Conservation (phyloP, 352 stramenopile genomes). For the Thraustotheca clavata region DNA sequence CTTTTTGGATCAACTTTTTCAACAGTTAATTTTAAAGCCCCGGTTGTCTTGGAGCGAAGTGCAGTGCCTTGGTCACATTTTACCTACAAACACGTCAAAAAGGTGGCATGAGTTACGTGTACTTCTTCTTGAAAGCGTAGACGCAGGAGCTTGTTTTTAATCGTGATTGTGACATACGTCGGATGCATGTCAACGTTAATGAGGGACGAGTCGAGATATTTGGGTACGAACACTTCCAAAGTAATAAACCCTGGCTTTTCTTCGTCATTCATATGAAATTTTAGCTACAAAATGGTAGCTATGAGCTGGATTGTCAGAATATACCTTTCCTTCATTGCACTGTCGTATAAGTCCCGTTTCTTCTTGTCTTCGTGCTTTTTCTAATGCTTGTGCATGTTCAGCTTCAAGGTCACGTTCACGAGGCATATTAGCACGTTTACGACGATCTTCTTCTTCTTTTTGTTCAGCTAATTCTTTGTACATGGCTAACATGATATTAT, state of each 20-base stretch:
- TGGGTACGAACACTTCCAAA: constrained; percentile 75
- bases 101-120: background rate
- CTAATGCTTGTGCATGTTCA: constrained; percentile 71
- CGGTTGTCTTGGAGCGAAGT: constrained; percentile 43
- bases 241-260: constrained; percentile 46
- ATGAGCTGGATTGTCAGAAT: constrained; percentile 45
- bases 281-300: constrained; percentile 34
- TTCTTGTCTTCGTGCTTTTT: constrained; percentile 28
- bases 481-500: constrained; percentile 54
- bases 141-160: constrained; percentile 87
- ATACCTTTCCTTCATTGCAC: constrained; percentile 84
- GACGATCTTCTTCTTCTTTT: constrained; percentile 87
- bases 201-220: constrained; percentile 86
- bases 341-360: constrained; percentile 48
- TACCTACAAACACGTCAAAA: background rate
- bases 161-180: constrained; percentile 87
- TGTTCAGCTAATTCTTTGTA: constrained; percentile 91
- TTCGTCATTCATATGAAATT: constrained; percentile 78
- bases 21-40: constrained; percentile 40
- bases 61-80: constrained; percentile 45
- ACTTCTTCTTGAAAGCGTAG: constrained; percentile 46
- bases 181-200: constrained; percentile 93
- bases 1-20: constrained; percentile 42
- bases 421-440: constrained; percentile 65
- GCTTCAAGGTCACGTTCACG: constrained; percentile 76